Percentiles rank a stretch among this genome's conserved stretches.
phyloP scores from a whole-genome alignment of 805 yeast genomes.

The Spathaspora hagerdaliae region DNA sequence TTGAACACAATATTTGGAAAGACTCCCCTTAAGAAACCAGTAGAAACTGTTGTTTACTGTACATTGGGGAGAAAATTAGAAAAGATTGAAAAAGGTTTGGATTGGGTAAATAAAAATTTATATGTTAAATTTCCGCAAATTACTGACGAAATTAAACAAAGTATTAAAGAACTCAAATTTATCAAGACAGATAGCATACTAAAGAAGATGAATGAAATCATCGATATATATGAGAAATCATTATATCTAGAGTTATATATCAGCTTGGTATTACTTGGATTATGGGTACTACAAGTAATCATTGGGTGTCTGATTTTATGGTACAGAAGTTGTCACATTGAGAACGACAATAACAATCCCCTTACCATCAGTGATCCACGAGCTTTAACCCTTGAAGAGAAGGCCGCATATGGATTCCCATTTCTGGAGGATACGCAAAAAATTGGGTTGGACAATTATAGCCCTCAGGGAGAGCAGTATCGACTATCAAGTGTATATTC shows the following conservation, averaged over 20 bases:
- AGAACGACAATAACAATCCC: neutral
- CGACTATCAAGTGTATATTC: too few relatives aligned
- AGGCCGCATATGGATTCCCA: slow-evolving; percentile 23
- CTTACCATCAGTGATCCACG: slow-evolving; percentile 19
- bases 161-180: slow-evolving; percentile 6
- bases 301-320: slow-evolving; percentile 25
- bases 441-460: too few relatives aligned
- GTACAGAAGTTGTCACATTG: neutral
- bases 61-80: slow-evolving; percentile 70
- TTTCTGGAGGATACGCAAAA: slow-evolving; percentile 12
- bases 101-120: slow-evolving; percentile 72
- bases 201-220: slow-evolving; percentile 17
- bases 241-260: slow-evolving; percentile 45
- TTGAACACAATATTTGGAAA: slow-evolving; percentile 59
- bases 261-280: slow-evolving; percentile 36
- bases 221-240: slow-evolving; percentile 30
- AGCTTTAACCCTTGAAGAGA: slow-evolving; percentile 22
- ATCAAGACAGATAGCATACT: slow-evolving; percentile 7
- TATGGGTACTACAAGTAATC: slow-evolving; percentile 48
- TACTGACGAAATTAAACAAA: slow-evolving; percentile 6
- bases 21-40: slow-evolving; percentile 63
- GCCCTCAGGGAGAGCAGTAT: too few relatives aligned
- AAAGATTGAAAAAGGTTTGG: slow-evolving; percentile 63
- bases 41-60: slow-evolving; percentile 71
- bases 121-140: slow-evolving; percentile 55